Base-by-base conservation (phyloP, 2,329 filamentous ascomycete species). In the Paecilomyces niveus region DNA sequence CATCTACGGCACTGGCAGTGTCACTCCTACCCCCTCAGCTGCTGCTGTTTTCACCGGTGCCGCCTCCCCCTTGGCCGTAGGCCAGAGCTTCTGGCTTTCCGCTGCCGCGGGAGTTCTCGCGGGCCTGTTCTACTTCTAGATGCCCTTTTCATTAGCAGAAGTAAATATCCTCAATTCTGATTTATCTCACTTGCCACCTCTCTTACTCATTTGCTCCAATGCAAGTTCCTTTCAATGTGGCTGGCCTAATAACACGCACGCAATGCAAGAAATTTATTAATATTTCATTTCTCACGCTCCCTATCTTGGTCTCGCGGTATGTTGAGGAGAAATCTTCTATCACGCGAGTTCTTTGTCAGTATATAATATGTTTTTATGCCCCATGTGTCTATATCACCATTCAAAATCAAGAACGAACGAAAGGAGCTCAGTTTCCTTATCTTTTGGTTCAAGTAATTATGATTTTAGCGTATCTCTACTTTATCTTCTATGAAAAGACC, bases 51-150 rank as follows among this genome's bases (percentile, higher is more conserved):
- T 60, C 54, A 54, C 26, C 35, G 61, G 63, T 21, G 57, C 55
- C 51, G 64, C 61, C 26, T 59, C 59, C 6, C 61, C 63, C 5
- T 8, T 58, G 24, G 58, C 59, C 1, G 45, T 57, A 21, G 55
- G 56, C 13, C 56, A 55, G n/a, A 56, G 54, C 31, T 39, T 62
- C 29, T 56, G 60, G 32, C 54, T 60, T 24, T 54, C 54, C n/a
- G 31, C 58, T 18, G 55, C 57, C 56, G 31, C 45, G 15, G 53
- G 60, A 54, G 35, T 59, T 22, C 15, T 58, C 21, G 39, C 56
- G 15, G 57, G 58, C 49, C n/a, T 63, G 22, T 45, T 63, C 49
- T 54, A 57, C 21, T 63, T 45, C 39, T 45, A 45, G 39, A 45
- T 18, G 7, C n/a, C 6, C 39, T 9, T 33, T 58, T 10, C 21